phyloP scores from a whole-genome alignment of 495 filamentous ascomycete genomes.

The Xylaria sp. region DNA sequence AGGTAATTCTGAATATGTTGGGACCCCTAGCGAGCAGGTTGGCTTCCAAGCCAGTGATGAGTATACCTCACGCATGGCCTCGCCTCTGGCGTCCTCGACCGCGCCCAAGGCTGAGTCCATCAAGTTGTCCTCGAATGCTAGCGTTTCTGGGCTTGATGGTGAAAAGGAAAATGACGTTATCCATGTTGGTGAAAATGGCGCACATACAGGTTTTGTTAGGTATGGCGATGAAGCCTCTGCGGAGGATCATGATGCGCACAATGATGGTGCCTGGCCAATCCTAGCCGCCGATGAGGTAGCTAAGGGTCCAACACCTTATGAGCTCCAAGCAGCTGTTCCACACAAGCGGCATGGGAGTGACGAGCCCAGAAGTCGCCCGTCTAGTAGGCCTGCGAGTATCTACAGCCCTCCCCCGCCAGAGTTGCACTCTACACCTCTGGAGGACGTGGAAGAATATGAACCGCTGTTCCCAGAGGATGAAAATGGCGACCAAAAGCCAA shows the following conservation, averaged over 20 bases:
- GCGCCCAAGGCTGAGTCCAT: slow-evolving; percentile 39
- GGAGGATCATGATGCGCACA: slow-evolving; percentile 60
- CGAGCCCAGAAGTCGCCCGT: slow-evolving; percentile 68
- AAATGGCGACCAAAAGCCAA: slow-evolving; percentile 57
- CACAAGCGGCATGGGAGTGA: slow-evolving; percentile 64
- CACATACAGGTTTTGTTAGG: slow-evolving; percentile 61
- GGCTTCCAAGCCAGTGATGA: slow-evolving; percentile 83
- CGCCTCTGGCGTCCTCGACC: slow-evolving; percentile 64
- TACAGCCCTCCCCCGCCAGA: slow-evolving; percentile 49
- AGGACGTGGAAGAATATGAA: slow-evolving; percentile 94
- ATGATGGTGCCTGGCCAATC: slow-evolving; percentile 73
- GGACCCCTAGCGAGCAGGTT: slow-evolving; percentile 79
- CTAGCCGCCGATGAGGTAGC: slow-evolving; percentile 90
- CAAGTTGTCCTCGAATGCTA: slow-evolving; percentile 33
- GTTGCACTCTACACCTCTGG: slow-evolving; percentile 73
- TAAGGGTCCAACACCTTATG: slow-evolving; percentile 67
- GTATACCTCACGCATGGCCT: slow-evolving; percentile 72
- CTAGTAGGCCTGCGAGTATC: slow-evolving; percentile 72
- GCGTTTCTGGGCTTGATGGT: slow-evolving; percentile 41
- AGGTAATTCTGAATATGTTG: slow-evolving; percentile 57
- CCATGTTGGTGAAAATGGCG: slow-evolving; percentile 76
- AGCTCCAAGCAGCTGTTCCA: slow-evolving; percentile 69
- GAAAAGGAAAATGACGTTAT: slow-evolving; percentile 68
- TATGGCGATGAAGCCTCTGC: slow-evolving; percentile 54
- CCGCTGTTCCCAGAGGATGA: slow-evolving; percentile 91